Evolutionary conservation across 139 green algal genomes (phyloP).

Genomic region (Yamagishiella unicocca): DNA sequence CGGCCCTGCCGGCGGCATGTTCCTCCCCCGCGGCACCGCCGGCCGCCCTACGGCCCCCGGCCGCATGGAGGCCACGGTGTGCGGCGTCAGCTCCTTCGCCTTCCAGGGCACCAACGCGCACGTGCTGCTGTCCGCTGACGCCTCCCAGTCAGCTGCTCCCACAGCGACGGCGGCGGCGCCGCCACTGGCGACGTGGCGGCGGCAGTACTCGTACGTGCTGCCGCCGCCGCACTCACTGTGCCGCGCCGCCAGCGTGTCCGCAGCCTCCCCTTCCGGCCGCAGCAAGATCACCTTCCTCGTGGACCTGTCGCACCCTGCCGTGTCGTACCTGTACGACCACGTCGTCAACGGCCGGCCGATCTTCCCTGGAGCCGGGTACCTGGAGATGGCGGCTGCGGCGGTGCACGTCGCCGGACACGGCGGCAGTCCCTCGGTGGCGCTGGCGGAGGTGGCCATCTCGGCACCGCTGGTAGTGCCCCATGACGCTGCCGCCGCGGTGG

Average conservation of each 20-base stretch:
- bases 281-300: slow-evolving; percentile 52
- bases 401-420: neutral
- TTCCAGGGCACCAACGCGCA: slow-evolving; percentile 92
- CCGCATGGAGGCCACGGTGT: neutral
- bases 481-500: neutral
- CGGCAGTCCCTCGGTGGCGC: neutral
- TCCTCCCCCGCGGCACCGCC: neutral
- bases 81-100: slow-evolving; percentile 84
- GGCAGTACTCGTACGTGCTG: slow-evolving; percentile 52
- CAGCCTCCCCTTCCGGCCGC: neutral
- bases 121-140: slow-evolving; percentile 52
- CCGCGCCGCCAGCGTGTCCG: neutral
- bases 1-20: neutral
- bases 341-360: slow-evolving; percentile 64
- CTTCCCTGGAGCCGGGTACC: slow-evolving; percentile 76
- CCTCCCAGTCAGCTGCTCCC: neutral
- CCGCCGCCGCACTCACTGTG: slow-evolving; percentile 66
- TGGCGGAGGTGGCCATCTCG: slow-evolving; percentile 60
- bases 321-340: slow-evolving; percentile 83
- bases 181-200: neutral
- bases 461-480: slow-evolving; percentile 59
- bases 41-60: neutral
- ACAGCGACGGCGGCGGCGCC: neutral
- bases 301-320: slow-evolving; percentile 40
- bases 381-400: slow-evolving; percentile 67